A percentile compares a stretch with the other conserved stretches of the same genome.
phyloP scores from a whole-genome alignment of 202 grass and related monocot genomes.

The Schoenoplectus tabernaemontani region DNA sequence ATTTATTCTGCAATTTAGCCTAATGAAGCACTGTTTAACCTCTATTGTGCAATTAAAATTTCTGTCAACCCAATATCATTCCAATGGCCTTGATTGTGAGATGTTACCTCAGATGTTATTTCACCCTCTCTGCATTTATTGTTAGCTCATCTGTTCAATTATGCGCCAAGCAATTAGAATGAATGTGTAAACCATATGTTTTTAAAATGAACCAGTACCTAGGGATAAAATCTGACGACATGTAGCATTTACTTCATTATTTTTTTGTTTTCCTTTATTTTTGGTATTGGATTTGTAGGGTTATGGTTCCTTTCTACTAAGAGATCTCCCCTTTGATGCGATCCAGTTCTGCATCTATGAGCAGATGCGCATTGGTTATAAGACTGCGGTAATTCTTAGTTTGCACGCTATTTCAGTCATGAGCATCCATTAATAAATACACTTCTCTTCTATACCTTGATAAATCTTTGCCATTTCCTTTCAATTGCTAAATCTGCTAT shows the following conservation, averaged over 20 bases:
- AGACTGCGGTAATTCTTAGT: constrained; percentile 40
- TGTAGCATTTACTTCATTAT: background rate
- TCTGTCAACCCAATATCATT: background rate
- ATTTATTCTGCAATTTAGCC: background rate
- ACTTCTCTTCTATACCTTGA: background rate
- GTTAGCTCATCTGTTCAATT: background rate
- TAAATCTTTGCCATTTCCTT: background rate
- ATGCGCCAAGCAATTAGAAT: background rate
- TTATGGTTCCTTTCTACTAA: constrained; percentile 84
- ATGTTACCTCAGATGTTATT: background rate
- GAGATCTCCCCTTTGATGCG: constrained; percentile 88
- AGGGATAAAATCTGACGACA: background rate
- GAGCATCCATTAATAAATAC: background rate
- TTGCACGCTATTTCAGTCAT: background rate
- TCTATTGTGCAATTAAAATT: background rate
- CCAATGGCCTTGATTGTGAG: background rate
- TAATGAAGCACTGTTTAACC: background rate
- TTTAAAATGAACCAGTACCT: background rate
- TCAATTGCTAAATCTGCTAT: background rate
- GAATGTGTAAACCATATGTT: background rate
- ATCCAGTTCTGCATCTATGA: constrained; percentile 95
- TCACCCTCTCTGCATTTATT: background rate
- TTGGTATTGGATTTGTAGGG: constrained; percentile 54
- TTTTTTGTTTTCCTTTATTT: background rate
- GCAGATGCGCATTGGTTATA: constrained; percentile 95